Evolutionary conservation across 2,329 filamentous ascomycete genomes (phyloP).

Genomic region (Byssothecium circinans): DNA sequence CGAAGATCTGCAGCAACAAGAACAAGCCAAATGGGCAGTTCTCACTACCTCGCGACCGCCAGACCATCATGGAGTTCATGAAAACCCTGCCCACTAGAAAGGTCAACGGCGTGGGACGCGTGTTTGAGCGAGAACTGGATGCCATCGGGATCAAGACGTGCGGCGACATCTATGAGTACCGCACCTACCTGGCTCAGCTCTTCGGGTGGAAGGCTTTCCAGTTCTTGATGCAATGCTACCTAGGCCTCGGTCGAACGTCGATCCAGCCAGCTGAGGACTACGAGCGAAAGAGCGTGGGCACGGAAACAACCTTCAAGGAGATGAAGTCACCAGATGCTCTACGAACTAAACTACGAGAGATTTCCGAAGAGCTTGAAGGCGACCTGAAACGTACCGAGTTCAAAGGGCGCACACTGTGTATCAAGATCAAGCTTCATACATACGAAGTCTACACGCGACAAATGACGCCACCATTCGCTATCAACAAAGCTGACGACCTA

Average conservation of each 20-base stretch:
- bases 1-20: constrained; percentile 92
- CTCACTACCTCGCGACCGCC: constrained; percentile 69
- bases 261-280: constrained; percentile 87
- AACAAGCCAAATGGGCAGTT: constrained; percentile 98
- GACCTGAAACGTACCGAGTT: constrained; percentile 78
- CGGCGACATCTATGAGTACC: constrained; percentile 78
- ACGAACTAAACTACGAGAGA: constrained; percentile 75
- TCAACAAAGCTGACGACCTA: constrained; percentile 75
- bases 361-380: constrained; percentile 82
- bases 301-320: constrained; percentile 87
- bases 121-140: constrained; percentile 86
- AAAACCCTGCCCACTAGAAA: constrained; percentile 79
- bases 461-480: constrained; percentile 69
- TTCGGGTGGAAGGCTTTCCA: constrained; percentile 92
- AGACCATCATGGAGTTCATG: constrained; percentile 84
- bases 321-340: constrained; percentile 69
- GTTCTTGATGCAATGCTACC: constrained; percentile 80
- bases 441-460: constrained; percentile 91
- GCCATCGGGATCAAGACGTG: constrained; percentile 87
- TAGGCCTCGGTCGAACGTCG: constrained; percentile 82
- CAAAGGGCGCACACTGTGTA: constrained; percentile 85
- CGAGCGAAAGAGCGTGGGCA: constrained; percentile 90
- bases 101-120: constrained; percentile 91
- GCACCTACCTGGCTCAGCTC: constrained; percentile 71
- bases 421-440: constrained; percentile 93